These are phyloP conservation scores for Coemansia sp. DNA, from an alignment of 192 early-diverging fungal species.

Conservation along the genomic window DNA sequence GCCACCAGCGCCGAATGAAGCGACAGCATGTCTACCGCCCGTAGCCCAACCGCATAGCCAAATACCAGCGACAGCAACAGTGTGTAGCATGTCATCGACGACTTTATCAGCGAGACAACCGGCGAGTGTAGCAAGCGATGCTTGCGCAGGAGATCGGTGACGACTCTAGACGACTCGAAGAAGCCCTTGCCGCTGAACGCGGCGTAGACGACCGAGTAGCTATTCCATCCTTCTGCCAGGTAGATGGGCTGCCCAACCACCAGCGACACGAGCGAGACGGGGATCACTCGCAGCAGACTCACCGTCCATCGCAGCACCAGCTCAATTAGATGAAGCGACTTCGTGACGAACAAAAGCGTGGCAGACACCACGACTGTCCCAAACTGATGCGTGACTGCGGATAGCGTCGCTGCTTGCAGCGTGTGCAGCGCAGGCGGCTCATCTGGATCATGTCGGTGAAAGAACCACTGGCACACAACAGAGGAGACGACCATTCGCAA, in stretches of 20 bases:
- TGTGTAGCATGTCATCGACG: slow-evolving; percentile 42
- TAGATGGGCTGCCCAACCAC: slow-evolving; percentile 26
- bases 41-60: slow-evolving; percentile 34
- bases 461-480: slow-evolving; percentile 49
- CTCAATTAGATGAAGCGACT: slow-evolving; percentile 27
- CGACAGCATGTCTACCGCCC: slow-evolving; percentile 13
- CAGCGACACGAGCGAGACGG: slow-evolving; percentile 26
- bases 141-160: slow-evolving; percentile 19
- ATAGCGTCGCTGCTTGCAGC: slow-evolving; percentile 33
- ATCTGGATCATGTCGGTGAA: slow-evolving; percentile 40
- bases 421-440: slow-evolving; percentile 42
- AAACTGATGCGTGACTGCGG: slow-evolving; percentile 35
- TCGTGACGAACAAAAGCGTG: slow-evolving; percentile 26
- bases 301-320: slow-evolving; percentile 30
- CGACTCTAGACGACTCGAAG: slow-evolving; percentile 27
- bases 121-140: slow-evolving; percentile 45
- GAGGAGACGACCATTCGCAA: slow-evolving; percentile 28
- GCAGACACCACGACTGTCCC: slow-evolving; percentile 37
- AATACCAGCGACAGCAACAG: slow-evolving; percentile 33
- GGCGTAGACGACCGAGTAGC: slow-evolving; percentile 39
- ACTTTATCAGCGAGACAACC: slow-evolving; percentile 41
- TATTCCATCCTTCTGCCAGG: slow-evolving; percentile 31
- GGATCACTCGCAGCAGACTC: slow-evolving; percentile 27
- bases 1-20: slow-evolving; percentile 28
- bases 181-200: slow-evolving; percentile 41